Evolutionary conservation across 148 eudicot species (phyloP).

Genomic region (Heliamphora exappendiculata): DNA sequence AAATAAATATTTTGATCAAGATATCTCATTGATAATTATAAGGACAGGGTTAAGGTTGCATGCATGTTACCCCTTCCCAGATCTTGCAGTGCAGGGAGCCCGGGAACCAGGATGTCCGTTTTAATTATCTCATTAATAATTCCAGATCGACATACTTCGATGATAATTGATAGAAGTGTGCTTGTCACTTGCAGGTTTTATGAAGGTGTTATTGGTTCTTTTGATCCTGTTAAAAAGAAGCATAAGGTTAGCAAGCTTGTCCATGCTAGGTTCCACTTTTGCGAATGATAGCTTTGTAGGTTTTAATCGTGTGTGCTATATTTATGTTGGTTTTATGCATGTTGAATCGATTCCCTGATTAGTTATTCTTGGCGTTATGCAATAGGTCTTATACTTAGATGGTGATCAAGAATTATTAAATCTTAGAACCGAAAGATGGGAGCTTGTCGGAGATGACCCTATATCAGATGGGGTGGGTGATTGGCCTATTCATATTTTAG

Average conservation of each 20-base stretch:
- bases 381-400: slow-evolving; percentile 56
- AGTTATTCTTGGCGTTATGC: neutral
- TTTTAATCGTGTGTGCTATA: neutral
- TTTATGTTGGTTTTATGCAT: neutral
- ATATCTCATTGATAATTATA: neutral
- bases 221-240: slow-evolving; percentile 35
- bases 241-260: slow-evolving; percentile 46
- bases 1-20: neutral
- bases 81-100: too few species aligned
- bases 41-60: too few species aligned
- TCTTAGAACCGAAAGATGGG: slow-evolving; percentile 54
- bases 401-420: slow-evolving; percentile 54
- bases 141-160: neutral
- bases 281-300: neutral
- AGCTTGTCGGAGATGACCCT: slow-evolving; percentile 19
- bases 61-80: too few species aligned
- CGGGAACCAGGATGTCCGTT: too few species aligned
- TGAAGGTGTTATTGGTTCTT: slow-evolving; percentile 51
- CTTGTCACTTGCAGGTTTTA: slow-evolving; percentile 48
- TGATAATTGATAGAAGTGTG: neutral
- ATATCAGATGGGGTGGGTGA: slow-evolving; percentile 33
- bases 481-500: slow-evolving; percentile 4
- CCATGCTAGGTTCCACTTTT: neutral
- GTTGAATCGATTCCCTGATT: neutral
- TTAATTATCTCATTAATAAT: neutral